Percentiles rank a stretch among this genome's conserved stretches.
These are phyloP conservation scores for Macrolepiota fuliginosa DNA, from an alignment of 768 basidiomycete species.

Conservation along the genomic window DNA sequence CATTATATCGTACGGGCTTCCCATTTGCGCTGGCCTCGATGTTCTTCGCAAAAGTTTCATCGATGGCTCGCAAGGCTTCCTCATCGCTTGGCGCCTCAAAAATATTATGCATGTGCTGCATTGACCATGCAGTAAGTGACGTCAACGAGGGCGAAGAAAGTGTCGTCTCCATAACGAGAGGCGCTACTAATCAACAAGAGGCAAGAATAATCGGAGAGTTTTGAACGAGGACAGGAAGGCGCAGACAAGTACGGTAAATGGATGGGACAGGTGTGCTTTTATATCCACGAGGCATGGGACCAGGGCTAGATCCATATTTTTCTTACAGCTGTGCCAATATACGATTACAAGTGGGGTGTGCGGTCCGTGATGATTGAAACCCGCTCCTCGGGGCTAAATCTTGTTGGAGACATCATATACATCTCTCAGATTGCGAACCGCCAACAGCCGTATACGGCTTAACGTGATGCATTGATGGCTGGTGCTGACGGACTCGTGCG, in stretches of 20 bases:
- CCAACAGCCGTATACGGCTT: not conserved
- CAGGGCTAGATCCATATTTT: constrained; percentile 1
- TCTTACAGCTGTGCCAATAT: not conserved
- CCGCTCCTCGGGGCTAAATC: constrained; percentile 2
- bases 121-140: constrained; percentile 15
- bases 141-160: constrained; percentile 1
- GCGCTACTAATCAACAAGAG: not conserved
- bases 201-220: not conserved
- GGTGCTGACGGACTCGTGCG: not conserved
- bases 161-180: constrained; percentile 1
- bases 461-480: not conserved
- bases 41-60: constrained; percentile 5
- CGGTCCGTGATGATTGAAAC: not conserved
- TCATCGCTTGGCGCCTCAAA: constrained; percentile 16
- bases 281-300: not conserved
- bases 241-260: not conserved
- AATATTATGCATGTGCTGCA: constrained; percentile 9
- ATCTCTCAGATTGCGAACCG: constrained; percentile 4
- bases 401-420: constrained; percentile 9
- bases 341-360: not conserved
- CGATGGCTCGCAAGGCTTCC: constrained; percentile 10
- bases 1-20: constrained; percentile 2
- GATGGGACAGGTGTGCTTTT: not conserved
- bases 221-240: not conserved
- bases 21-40: constrained; percentile 14